Base-by-base conservation (phyloP, 768 basidiomycete species). In the Chalciporus sphaerocephalus region DNA sequence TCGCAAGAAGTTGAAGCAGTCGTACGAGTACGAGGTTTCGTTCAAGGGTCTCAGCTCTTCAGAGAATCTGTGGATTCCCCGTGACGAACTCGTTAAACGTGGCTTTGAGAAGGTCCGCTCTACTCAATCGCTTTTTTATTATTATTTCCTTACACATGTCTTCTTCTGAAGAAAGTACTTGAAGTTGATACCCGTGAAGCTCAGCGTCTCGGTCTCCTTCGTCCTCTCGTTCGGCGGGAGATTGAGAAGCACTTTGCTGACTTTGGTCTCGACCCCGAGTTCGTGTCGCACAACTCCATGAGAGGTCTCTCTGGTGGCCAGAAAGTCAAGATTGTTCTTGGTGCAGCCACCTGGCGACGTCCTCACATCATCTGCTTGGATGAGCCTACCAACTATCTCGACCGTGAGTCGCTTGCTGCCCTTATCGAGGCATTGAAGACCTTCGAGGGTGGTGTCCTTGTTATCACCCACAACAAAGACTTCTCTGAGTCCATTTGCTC, bases 181-280 rank as follows among this genome's bases (percentile, higher is more conserved):
- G 94, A 97, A 71, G 88, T 96, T 53, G 94, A 96, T 68, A 94
- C 94, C 46, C 89, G 91, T 59, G 94, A 96, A 74, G 94, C 94
- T 50, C 94, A 97, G 71, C 89, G 92, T 56, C 83, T 93, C 34
- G 94, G 94, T 78, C 79, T 94, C 45, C 81, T 92, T 63, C 87
- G 92, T 52, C 94, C 96, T 55, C 89, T 99, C 51, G 96, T 99
- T 65, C 92, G 96, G 73, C 84, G 90, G 55, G 94, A 97, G 74
- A 96, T 97, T 53, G 94, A 97, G 82, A 94, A 94, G 76, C 94
- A 97, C 80, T 95, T 98, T 58, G 91, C 89, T 51, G 95, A 98
- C 78, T 97, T 98, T 61, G 93, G 96, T 74, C 90, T 99, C 60
- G 96, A 99, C 74, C 76, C 96, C 52, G 96, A 98, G 76, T 98